phyloP scores from a whole-genome alignment of 2,329 filamentous ascomycete species.

The Aspergillus arachidicola region DNA sequence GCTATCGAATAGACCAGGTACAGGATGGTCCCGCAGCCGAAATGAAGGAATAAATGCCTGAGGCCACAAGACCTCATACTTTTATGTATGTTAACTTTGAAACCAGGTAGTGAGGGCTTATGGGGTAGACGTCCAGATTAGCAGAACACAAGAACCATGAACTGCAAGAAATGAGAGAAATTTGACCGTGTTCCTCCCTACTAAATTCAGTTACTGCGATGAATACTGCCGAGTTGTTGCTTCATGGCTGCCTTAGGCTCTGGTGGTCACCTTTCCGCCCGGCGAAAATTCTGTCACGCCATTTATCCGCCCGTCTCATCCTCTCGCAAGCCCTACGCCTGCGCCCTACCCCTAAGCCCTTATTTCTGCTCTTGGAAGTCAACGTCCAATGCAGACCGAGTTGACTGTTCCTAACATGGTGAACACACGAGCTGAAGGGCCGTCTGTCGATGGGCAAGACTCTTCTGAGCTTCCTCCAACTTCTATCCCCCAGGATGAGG shows the following conservation, averaged over 20 bases:
- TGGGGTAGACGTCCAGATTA: not conserved
- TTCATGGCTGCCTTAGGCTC: not conserved
- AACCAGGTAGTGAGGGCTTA: not conserved
- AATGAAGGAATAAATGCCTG: not conserved
- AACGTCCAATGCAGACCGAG: conserved; percentile 25
- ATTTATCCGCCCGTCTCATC: conserved; percentile 20
- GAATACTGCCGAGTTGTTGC: not conserved
- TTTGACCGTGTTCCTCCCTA: not conserved
- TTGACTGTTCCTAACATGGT: conserved; percentile 34
- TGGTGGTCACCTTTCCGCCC: not conserved
- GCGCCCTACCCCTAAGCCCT: conserved; percentile 53
- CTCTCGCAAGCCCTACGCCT: conserved; percentile 43
- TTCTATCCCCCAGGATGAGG: conserved; percentile 28
- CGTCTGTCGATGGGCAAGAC: conserved; percentile 33
- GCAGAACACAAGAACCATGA: not conserved
- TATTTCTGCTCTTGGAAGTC: conserved; percentile 51
- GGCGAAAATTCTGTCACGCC: conserved; percentile 27
- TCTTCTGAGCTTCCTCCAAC: conserved; percentile 34
- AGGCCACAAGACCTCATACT: not conserved
- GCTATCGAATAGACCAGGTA: too few species aligned
- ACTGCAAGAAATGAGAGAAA: not conserved
- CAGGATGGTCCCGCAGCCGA: too few species aligned
- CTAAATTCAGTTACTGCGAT: not conserved
- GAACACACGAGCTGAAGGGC: conserved; percentile 30
- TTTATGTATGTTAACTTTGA: not conserved